Conservation (phyloP, 139 green algal species). For the Diplosphaera chodatii region DNA sequence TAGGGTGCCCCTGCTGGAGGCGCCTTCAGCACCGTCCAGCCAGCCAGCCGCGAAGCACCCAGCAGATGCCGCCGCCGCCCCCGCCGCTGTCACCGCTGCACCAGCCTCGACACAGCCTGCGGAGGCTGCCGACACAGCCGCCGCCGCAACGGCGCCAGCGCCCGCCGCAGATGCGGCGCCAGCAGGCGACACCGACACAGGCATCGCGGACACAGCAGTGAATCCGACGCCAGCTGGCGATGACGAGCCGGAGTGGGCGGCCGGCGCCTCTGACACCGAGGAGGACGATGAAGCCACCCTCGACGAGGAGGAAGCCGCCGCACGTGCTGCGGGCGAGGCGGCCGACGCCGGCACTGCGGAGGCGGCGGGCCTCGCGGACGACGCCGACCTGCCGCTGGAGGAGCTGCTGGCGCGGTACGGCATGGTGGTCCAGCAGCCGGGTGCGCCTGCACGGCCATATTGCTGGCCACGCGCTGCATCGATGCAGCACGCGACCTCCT, state of each 20-base stretch:
- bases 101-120: background rate
- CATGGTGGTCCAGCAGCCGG: conserved; percentile 23
- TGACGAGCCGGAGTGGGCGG: background rate
- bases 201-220: background rate
- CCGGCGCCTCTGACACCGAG: background rate
- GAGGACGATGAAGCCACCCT: conserved; percentile 26
- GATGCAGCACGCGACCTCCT: too few relatives aligned
- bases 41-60: too few relatives aligned
- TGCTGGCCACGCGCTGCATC: too few relatives aligned
- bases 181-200: background rate
- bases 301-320: conserved; percentile 28
- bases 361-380: conserved; percentile 61
- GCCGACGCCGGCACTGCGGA: too few relatives aligned
- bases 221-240: background rate
- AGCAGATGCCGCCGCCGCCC: too few relatives aligned
- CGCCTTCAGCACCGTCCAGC: too few relatives aligned
- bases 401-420: conserved; percentile 73
- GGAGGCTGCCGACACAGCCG: background rate
- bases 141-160: background rate
- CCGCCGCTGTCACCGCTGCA: too few relatives aligned
- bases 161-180: background rate
- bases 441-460: too few relatives aligned
- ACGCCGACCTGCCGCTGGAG: conserved; percentile 82
- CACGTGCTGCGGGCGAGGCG: too few relatives aligned
- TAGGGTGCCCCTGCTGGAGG: too few relatives aligned